Conservation (phyloP, 2,329 filamentous ascomycete genomes). For the Septoria petroselini region DNA sequence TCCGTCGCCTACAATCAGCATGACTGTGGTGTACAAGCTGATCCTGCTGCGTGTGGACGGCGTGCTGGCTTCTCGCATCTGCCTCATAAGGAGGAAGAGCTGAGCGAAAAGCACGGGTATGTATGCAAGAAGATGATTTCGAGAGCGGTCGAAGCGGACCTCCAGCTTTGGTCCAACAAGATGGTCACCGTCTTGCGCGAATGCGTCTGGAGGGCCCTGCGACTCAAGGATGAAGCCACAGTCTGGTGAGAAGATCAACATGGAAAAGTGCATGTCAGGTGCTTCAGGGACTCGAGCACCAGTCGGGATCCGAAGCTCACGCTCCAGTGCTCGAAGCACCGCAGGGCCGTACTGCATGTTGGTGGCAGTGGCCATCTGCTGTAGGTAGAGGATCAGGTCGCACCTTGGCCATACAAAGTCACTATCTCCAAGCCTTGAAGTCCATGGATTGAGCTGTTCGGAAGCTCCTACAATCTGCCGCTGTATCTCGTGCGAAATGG, state of each 20-base stretch:
- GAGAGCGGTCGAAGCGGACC: constrained; percentile 46
- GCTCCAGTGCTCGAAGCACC: constrained; percentile 53
- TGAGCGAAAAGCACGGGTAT: constrained; percentile 51
- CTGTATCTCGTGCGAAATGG: constrained; percentile 65
- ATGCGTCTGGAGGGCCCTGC: constrained; percentile 55
- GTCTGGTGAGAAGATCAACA: constrained; percentile 62
- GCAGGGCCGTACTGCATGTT: constrained; percentile 28
- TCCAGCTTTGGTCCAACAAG: constrained; percentile 58
- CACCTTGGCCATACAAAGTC: constrained; percentile 70
- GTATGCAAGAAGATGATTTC: constrained; percentile 54
- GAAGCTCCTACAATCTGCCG: constrained; percentile 61
- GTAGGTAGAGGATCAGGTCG: constrained; percentile 83
- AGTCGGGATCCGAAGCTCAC: constrained; percentile 58
- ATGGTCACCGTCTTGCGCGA: constrained; percentile 52
- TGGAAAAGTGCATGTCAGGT: constrained; percentile 57
- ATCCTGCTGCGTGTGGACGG: constrained; percentile 62
- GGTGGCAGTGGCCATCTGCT: constrained; percentile 51
- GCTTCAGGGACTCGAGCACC: constrained; percentile 53
- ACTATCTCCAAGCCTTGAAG: constrained; percentile 60
- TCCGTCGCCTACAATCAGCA: constrained; percentile 61
- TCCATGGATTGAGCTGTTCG: constrained; percentile 65
- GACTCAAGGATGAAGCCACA: constrained; percentile 64
- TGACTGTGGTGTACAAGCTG: constrained; percentile 62
- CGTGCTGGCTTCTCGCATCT: constrained; percentile 63
- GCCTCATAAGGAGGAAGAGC: constrained; percentile 56